Conservation (phyloP, 1,139 yeast genomes). For the Citeromyces hawaiiensis region DNA sequence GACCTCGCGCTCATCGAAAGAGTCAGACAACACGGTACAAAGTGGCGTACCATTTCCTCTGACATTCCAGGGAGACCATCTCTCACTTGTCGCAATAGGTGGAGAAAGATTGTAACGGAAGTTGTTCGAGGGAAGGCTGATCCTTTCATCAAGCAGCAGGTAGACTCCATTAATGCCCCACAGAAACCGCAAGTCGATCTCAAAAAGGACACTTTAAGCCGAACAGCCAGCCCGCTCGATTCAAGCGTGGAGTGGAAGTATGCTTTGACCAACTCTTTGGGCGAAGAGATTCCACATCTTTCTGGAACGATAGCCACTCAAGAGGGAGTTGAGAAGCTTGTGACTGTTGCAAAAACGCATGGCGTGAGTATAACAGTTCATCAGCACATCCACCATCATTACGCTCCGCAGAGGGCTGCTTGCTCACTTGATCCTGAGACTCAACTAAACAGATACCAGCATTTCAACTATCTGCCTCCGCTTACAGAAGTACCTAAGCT, state of each 20-base stretch:
- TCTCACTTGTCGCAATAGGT: conserved; percentile 79
- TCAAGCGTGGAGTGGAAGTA: conserved; percentile 25
- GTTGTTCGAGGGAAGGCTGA: conserved; percentile 52
- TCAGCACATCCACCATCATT: conserved; percentile 74
- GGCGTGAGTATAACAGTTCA: conserved; percentile 60
- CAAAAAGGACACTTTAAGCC: conserved; percentile 3
- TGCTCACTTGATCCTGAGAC: conserved; percentile 39
- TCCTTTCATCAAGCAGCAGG: conserved; percentile 18
- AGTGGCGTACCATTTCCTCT: conserved; percentile 74
- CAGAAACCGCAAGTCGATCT: neutral
- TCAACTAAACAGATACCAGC: conserved; percentile 46
- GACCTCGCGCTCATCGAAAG: conserved; percentile 54
- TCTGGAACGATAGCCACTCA: conserved; percentile 37
- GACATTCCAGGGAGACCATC: conserved; percentile 75
- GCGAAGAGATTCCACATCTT: conserved; percentile 14
- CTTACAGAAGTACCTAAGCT: conserved; percentile 59
- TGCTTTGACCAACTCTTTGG: conserved; percentile 16
- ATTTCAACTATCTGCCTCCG: conserved; percentile 63
- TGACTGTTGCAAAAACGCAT: conserved; percentile 48
- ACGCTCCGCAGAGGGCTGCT: conserved; percentile 22
- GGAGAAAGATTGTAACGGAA: conserved; percentile 75
- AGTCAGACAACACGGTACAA: conserved; percentile 69
- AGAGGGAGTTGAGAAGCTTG: conserved; percentile 39
- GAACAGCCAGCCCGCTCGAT: conserved; percentile 10
- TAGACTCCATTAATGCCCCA: neutral